Evolutionary conservation across 495 filamentous ascomycete species (phyloP), one percentile per base, ranked within the genome.

Genomic region (Durotheca rogersii): DNA sequence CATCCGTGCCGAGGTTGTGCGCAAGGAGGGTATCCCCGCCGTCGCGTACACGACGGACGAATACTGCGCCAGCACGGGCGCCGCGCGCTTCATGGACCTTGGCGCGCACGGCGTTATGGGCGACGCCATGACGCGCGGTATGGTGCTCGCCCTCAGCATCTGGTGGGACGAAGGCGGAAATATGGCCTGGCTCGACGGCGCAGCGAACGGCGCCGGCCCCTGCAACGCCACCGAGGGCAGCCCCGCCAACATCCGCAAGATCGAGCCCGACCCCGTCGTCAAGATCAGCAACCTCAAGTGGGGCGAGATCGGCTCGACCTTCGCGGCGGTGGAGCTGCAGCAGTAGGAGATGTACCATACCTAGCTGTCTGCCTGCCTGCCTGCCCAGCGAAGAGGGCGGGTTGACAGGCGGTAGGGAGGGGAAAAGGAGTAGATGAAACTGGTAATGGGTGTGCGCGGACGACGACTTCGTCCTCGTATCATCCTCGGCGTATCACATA

Each of bases 151-250:
- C 1, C 76, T 87, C 55, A 78, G 73, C 51, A 74, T 87, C 45
- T 87, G 83, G 83, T 81, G 79, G 66, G 81, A 81, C 42, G 61
- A 66, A 11, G 67, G 72, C n/a, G 65, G 67, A 1, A 77, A 73
- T 61, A 86, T 86, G 84, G 72, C 72, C 32, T 87, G 83, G 82
- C 64, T 87, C 9, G 84, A 87, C 57, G 67, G 72, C 32, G 70
- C 67, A 5, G 66, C 48, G 51, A 65, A 71, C 7, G 66, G 55
- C 30, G 68, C 77, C 14, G 83, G 84, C 2, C 82, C 83, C 19
- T 88, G 84, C 60, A 81, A 74, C 49, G 74, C 67, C 1, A 73
- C 75, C 12, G 69, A 76, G 30, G 73, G 73, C 25, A 70, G 72
- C 38, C 81, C 81, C 2, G 49, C 53, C 1, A 68, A 60, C n/a